phyloP scores from a whole-genome alignment of 2,329 filamentous ascomycete species.

The Laburnicola sp. region DNA sequence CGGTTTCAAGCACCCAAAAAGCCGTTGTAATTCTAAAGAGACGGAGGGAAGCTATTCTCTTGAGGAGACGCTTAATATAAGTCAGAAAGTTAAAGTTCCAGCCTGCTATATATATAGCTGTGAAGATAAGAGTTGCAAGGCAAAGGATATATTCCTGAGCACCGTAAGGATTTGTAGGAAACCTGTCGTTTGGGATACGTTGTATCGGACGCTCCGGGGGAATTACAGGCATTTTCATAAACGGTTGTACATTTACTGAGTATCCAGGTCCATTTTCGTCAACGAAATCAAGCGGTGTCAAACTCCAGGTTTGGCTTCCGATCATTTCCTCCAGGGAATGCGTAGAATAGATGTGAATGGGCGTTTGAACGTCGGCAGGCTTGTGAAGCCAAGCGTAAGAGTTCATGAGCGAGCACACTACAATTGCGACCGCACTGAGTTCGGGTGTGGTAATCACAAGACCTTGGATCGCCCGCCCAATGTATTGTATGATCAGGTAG shows the following conservation, averaged over 20 bases:
- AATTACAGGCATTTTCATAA: conserved; percentile 23
- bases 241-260: conserved; percentile 22
- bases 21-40: conserved; percentile 22
- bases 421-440: conserved; percentile 43
- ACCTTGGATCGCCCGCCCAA: conserved; percentile 22
- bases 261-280: conserved; percentile 19
- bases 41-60: conserved; percentile 17
- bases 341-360: conserved; percentile 13
- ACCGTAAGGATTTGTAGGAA: conserved; percentile 20
- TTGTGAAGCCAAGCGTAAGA: conserved; percentile 46
- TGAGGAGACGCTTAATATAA: conserved; percentile 12
- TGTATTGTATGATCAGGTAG: conserved; percentile 15
- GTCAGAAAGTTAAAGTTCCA: conserved; percentile 22
- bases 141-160: conserved; percentile 20
- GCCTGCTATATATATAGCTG: conserved; percentile 15
- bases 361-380: conserved; percentile 42
- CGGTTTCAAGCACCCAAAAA: conserved; percentile 24
- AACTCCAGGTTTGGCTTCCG: neutral
- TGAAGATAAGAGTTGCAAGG: conserved; percentile 10
- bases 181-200: conserved; percentile 20
- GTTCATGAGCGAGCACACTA: conserved; percentile 41
- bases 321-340: conserved; percentile 9
- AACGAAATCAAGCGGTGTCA: conserved; percentile 18
- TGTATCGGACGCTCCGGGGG: conserved; percentile 19
- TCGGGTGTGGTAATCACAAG: conserved; percentile 43